Base-by-base conservation (phyloP, 2,329 filamentous ascomycete genomes). In the Xylaria sp. region DNA sequence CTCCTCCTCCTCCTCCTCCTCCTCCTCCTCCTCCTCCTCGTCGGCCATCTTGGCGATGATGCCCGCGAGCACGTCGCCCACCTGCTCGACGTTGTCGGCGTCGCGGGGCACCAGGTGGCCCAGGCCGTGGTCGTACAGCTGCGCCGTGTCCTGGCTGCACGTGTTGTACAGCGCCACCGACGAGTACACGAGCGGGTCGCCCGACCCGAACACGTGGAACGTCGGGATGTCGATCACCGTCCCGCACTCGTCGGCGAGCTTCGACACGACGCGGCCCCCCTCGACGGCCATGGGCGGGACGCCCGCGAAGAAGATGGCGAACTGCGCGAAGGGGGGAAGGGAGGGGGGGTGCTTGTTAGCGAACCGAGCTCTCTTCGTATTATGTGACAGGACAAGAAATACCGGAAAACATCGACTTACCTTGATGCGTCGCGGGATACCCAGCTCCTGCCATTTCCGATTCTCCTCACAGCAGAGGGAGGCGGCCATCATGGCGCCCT, bases 71-170 rank as follows among this genome's bases (percentile, higher is more conserved):
- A 65, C 52, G 17, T 66, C 60, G 13, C 58, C 62, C 1, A 70
- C 53, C 44, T 64, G 52, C 24, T 57, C 54, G 54, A 60, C 57
- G 52, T 60, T 60, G 41, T 60, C 58, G 34, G 55, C 55, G 52
- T 56, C 71, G 47, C 75, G 66, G 0, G 78, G 78, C 8, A 81
- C 72, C 5, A 76, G 76, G 62, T 81, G 79, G 0, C 78, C 78
- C 46, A 78, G 76, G 13, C 77, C 78, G 55, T 79, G 77, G 63
- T 81, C 78, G 51, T 79, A 80, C 50, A 81, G 67, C 19, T 69
- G 63, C 0, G 77, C 75, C 1, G 65, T 69, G 48, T 78, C 74
- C 13, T 69, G 71, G 42, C 79, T 72, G 63, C 77, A 82, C 19
- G 80, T 69, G 62, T 80, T 80, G 64, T 74, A 79, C 18, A 81